These are phyloP conservation scores for Parafenestella ontariensis DNA, from an alignment of 2,329 filamentous ascomycete genomes.

Conservation along the genomic window DNA sequence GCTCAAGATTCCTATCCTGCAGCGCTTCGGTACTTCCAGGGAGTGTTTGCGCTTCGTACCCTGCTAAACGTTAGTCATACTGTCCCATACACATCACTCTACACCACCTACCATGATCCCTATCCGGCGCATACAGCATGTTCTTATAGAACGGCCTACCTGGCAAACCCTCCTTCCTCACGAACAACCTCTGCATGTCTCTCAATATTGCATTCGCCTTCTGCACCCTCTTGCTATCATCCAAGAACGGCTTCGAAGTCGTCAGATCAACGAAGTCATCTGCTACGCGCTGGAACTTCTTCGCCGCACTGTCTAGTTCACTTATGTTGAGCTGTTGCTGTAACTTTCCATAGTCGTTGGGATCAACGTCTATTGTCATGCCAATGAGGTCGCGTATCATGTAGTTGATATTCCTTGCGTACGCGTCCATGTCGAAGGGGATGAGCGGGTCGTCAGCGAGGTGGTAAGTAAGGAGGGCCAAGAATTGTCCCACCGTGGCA, in stretches of 20 bases:
- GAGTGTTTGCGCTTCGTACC: conserved; percentile 11
- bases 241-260: background rate
- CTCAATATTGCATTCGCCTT: conserved; percentile 6
- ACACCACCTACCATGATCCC: conserved; percentile 8
- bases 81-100: background rate
- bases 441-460: conserved; percentile 41
- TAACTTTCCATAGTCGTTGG: background rate
- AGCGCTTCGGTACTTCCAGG: conserved; percentile 10
- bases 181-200: conserved; percentile 9
- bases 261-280: background rate
- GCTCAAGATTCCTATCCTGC: conserved; percentile 7
- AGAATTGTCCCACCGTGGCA: conserved; percentile 51
- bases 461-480: conserved; percentile 46
- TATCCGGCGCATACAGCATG: conserved; percentile 12
- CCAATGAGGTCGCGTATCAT: conserved; percentile 5
- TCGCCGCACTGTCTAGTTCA: background rate
- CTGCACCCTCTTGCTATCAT: background rate
- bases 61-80: background rate
- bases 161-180: conserved; percentile 8
- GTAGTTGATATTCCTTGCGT: conserved; percentile 13
- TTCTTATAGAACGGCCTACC: conserved; percentile 16
- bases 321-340: conserved; percentile 4
- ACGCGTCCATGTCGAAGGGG: conserved; percentile 40
- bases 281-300: conserved; percentile 4
- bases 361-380: background rate